Conservation (phyloP, 352 stramenopile genomes). For the Aphanomyces invadans region DNA sequence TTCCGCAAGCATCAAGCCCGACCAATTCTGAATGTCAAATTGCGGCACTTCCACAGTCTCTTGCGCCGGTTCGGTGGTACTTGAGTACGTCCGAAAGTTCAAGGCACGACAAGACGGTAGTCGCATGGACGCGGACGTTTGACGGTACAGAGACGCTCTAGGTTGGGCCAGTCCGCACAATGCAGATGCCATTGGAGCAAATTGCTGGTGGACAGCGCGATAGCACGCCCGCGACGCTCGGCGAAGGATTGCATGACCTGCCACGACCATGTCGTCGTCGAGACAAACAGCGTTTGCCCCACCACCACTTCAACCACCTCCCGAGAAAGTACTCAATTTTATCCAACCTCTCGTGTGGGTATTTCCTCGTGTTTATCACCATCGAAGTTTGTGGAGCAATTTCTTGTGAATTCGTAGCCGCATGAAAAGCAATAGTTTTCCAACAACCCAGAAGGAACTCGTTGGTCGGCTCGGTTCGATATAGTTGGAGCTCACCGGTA, state of each 20-base stretch:
- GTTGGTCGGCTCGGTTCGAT: too few relatives aligned
- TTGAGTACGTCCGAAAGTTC: neutral
- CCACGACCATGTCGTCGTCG: neutral
- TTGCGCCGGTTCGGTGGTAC: neutral
- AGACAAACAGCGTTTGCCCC: too few relatives aligned
- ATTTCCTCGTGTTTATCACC: too few relatives aligned
- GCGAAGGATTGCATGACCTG: neutral
- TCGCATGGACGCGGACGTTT: neutral
- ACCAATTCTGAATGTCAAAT: constrained; percentile 15
- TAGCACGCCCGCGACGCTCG: neutral
- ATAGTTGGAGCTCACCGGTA: too few relatives aligned
- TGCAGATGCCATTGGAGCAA: neutral
- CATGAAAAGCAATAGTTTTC: too few relatives aligned
- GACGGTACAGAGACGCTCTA: neutral
- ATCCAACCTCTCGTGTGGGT: too few relatives aligned
- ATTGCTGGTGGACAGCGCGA: neutral
- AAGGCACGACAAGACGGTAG: neutral
- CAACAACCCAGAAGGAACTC: too few relatives aligned
- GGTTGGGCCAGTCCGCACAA: neutral
- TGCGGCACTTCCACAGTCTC: neutral
- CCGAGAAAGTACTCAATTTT: neutral
- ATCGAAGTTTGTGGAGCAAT: too few relatives aligned
- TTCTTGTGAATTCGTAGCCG: too few relatives aligned
- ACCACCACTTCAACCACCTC: neutral
- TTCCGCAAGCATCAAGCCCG: constrained; percentile 5